These are phyloP conservation scores for Hypoxylon fuscum DNA, from an alignment of 495 filamentous ascomycete species.

Conservation along the genomic window DNA sequence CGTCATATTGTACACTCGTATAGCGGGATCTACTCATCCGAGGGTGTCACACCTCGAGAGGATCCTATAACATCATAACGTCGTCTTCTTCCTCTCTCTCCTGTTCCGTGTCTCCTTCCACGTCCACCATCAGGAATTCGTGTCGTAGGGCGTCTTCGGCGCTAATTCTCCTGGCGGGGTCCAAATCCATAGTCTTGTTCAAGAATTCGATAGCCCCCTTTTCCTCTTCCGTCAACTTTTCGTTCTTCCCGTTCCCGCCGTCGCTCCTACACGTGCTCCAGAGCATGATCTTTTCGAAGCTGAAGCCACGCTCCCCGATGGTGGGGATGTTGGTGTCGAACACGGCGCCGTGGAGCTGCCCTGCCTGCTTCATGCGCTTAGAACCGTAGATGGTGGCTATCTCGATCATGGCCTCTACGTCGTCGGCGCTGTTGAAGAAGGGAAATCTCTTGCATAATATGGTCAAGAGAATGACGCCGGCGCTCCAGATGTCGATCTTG, in stretches of 20 bases:
- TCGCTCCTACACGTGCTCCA: constrained; percentile 80
- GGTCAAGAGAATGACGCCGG: constrained; percentile 91
- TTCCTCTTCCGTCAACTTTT: constrained; percentile 66
- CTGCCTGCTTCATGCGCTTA: constrained; percentile 80
- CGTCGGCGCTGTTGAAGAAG: constrained; percentile 97
- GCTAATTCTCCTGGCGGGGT: constrained; percentile 74
- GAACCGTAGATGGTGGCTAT: constrained; percentile 95
- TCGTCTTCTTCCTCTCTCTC: constrained; percentile 30
- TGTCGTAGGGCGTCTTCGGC: constrained; percentile 76
- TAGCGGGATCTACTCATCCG: too few relatives aligned
- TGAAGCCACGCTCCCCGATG: constrained; percentile 83
- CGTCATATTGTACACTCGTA: too few relatives aligned
- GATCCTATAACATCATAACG: constrained; percentile 43
- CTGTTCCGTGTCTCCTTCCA: constrained; percentile 28
- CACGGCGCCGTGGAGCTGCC: constrained; percentile 80
- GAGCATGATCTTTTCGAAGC: constrained; percentile 87
- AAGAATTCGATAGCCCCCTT: constrained; percentile 73
- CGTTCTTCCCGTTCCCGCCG: constrained; percentile 50
- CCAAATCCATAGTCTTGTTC: constrained; percentile 73
- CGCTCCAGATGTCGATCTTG: constrained; percentile 97
- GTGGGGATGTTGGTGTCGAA: constrained; percentile 93
- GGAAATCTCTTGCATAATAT: constrained; percentile 90
- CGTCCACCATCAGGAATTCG: constrained; percentile 70
- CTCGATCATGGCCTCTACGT: constrained; percentile 96
- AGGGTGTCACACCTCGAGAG: too few relatives aligned